phyloP scores from a whole-genome alignment of 2,329 filamentous ascomycete genomes.

The Dothiorella sarmentorum region DNA sequence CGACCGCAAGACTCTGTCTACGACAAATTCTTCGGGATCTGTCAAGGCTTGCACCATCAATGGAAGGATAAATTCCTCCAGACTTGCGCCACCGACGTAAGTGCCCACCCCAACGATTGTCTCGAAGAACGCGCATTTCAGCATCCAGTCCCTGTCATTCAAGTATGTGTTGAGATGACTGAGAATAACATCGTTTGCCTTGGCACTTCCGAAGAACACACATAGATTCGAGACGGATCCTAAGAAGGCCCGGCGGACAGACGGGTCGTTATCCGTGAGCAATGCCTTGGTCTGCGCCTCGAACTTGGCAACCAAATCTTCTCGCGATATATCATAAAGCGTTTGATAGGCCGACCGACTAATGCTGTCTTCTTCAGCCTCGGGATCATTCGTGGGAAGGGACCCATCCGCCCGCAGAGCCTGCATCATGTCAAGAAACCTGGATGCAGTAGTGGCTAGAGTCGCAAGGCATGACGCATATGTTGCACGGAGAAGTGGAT shows the following conservation, averaged over 20 bases:
- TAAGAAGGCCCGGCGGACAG: slow-evolving; percentile 85
- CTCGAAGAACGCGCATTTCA: slow-evolving; percentile 96
- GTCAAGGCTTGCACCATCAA: slow-evolving; percentile 93
- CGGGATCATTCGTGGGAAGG: slow-evolving; percentile 71
- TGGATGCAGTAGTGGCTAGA: slow-evolving; percentile 77
- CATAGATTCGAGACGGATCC: slow-evolving; percentile 89
- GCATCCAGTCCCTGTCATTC: slow-evolving; percentile 92
- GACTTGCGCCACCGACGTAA: slow-evolving; percentile 80
- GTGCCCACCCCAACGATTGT: slow-evolving; percentile 89
- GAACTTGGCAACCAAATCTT: slow-evolving; percentile 78
- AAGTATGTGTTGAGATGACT: slow-evolving; percentile 96
- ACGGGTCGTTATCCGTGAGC: slow-evolving; percentile 79
- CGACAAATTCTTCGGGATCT: slow-evolving; percentile 89
- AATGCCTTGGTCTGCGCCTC: slow-evolving; percentile 86
- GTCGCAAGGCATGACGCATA: slow-evolving; percentile 92
- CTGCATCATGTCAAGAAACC: slow-evolving; percentile 87
- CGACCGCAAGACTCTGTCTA: slow-evolving; percentile 85
- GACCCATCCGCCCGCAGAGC: slow-evolving; percentile 81
- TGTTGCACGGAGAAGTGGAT: slow-evolving; percentile 74
- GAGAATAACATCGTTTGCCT: slow-evolving; percentile 91
- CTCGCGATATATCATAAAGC: slow-evolving; percentile 81
- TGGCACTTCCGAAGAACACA: slow-evolving; percentile 88
- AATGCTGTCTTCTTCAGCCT: slow-evolving; percentile 70
- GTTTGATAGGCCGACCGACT: slow-evolving; percentile 71
- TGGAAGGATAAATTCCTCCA: slow-evolving; percentile 94